Conservation (phyloP, 2,329 filamentous ascomycete genomes). For the Claviceps sp. region DNA sequence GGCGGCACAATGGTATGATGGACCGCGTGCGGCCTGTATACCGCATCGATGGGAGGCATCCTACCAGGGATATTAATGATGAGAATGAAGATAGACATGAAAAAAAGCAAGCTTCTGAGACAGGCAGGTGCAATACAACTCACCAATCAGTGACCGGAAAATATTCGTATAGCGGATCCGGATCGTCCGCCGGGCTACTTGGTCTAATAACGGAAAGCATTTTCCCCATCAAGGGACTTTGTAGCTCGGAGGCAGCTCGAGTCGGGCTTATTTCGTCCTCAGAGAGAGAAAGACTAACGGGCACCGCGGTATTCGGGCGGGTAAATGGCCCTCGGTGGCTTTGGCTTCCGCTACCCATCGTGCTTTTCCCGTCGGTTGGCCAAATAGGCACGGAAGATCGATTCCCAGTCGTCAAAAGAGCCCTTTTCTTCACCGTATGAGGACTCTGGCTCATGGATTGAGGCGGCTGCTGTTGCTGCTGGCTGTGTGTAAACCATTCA, state of each 20-base stretch:
- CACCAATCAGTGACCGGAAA: constrained; percentile 85
- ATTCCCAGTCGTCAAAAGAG: constrained; percentile 35
- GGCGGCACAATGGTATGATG: constrained; percentile 68
- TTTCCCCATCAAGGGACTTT: constrained; percentile 37
- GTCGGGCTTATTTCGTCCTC: constrained; percentile 48
- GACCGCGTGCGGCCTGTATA: constrained; percentile 85
- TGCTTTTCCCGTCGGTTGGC: constrained; percentile 22
- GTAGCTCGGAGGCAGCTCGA: constrained; percentile 33
- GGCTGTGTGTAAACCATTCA: constrained; percentile 27
- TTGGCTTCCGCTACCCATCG: constrained; percentile 9
- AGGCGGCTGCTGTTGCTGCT: constrained; percentile 21
- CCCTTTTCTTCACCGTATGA: constrained; percentile 39
- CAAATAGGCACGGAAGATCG: constrained; percentile 43
- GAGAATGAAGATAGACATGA: background rate
- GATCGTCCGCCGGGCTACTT: constrained; percentile 58
- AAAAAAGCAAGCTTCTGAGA: background rate
- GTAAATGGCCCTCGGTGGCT: constrained; percentile 11
- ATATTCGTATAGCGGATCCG: constrained; percentile 84
- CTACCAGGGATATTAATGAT: constrained; percentile 17
- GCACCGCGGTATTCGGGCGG: constrained; percentile 20
- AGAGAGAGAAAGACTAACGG: constrained; percentile 42
- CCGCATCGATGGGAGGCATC: constrained; percentile 80
- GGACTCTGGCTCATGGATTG: constrained; percentile 23
- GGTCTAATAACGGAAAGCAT: constrained; percentile 20
- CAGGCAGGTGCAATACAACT: constrained; percentile 7